Base-by-base conservation (phyloP, 371 early-diverging fungal genomes). In the Nematocida sp. region DNA sequence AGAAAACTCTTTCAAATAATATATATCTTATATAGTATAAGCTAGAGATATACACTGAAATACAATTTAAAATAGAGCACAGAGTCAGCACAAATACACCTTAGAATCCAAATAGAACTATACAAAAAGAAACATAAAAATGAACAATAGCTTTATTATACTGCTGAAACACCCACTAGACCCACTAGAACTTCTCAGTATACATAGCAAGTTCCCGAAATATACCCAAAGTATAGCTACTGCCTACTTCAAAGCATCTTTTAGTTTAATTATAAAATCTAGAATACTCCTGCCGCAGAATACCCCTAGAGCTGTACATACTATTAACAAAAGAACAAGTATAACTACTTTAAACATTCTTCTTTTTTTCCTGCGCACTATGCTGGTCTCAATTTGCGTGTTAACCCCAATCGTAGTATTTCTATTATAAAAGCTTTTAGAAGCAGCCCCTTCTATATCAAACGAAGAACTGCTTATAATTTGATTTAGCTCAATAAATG, bases 251-350 rank as follows among this genome's bases (percentile, higher is more conserved):
- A 71, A 33, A 23, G 72, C 57, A 13, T 62, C 39, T 60, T 70
- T 78, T 1, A 60, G 18, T 40, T 54, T 60, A n/a, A 57, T 50
- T 6, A 78, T 44, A 46, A 78, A 78, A 25, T 67, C 61, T 5
- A 78, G 42, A 6, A 78, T 47, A 13, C 20, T 60, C 18, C 18
- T 42, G 56, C 80, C 80, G 15, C 70, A 58, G 25, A 52, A 71
- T 40, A 58, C 33, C 33, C 9, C 6, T 57, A 70, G 5, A 15
- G 56, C 18, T 6, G 1, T 20, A 42, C 40, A 18, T n/a, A 67
- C 39, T 20, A 71, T 39, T 27, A 55, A 4, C 6, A 70, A 25
- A 6, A 78, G 57, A 9, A 46, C n/a, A 5, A 78, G n/a, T 5
- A 54, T 7, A 15, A 58, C 20, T 1, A 6, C 4, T 54, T 78